Conservation (phyloP, 345 rosid genomes). For the Euphorbia pulcherrima region DNA sequence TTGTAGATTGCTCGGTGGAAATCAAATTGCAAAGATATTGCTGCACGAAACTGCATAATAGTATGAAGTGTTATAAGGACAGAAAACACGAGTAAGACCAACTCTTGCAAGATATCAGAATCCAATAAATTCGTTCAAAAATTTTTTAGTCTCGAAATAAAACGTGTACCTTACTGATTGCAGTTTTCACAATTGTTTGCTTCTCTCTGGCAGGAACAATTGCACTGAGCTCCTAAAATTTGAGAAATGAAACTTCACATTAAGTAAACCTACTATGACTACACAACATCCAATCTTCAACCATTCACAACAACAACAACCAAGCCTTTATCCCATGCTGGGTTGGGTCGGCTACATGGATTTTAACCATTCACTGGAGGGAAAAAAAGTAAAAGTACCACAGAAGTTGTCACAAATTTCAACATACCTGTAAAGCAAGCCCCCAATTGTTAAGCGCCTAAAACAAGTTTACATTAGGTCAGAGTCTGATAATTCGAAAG, state of each 20-base stretch:
- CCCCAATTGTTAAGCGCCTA: conserved; percentile 99
- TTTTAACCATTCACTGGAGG: neutral
- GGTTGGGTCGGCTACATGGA: no score
- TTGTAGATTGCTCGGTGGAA: conserved; percentile 97
- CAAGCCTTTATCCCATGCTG: no score
- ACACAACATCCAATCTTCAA: neutral
- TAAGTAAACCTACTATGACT: conserved; percentile 7
- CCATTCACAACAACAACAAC: no score
- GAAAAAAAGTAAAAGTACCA: neutral
- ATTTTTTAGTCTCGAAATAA: conserved; percentile 27
- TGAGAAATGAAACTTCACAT: conserved; percentile 17
- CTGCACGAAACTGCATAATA: conserved; percentile 80
- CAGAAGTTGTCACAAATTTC: neutral
- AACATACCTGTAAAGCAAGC: conserved; percentile 82
- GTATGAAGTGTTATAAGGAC: conserved; percentile 15
- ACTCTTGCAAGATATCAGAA: conserved; percentile 21
- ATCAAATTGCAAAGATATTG: conserved; percentile 89
- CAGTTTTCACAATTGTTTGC: conserved; percentile 83
- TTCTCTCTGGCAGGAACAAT: conserved; percentile 94
- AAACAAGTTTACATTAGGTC: conserved; percentile 21
- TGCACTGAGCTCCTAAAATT: conserved; percentile 83
- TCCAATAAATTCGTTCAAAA: conserved; percentile 27
- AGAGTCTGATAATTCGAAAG: conserved; percentile 8
- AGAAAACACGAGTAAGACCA: conserved; percentile 12
- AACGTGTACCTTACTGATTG: conserved; percentile 82